Percentiles rank a stretch among this genome's conserved stretches.
These are phyloP conservation scores for Phytophthora kernoviae DNA, from an alignment of 352 stramenopile genomes.

Conservation along the genomic window DNA sequence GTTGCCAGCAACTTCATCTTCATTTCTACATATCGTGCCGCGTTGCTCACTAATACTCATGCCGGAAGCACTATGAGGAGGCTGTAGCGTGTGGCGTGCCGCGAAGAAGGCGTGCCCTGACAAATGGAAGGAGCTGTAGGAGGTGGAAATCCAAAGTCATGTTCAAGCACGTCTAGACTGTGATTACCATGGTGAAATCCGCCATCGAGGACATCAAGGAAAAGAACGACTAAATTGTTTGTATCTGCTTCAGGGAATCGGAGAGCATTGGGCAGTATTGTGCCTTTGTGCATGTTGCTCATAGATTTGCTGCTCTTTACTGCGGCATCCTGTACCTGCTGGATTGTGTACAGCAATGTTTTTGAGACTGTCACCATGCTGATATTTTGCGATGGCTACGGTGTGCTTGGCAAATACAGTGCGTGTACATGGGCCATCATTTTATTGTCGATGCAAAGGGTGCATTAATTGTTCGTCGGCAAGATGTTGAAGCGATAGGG, in stretches of 20 bases:
- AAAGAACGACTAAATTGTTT: constrained; percentile 64
- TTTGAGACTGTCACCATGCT: neutral
- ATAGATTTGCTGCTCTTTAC: constrained; percentile 23
- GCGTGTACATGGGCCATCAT: too few relatives aligned
- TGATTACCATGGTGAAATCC: constrained; percentile 71
- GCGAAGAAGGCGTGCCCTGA: constrained; percentile 25
- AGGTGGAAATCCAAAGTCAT: constrained; percentile 46
- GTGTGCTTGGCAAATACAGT: too few relatives aligned
- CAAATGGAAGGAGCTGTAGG: constrained; percentile 10
- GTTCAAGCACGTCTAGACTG: constrained; percentile 81
- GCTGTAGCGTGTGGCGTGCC: constrained; percentile 22
- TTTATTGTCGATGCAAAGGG: too few relatives aligned
- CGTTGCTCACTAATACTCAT: constrained; percentile 21
- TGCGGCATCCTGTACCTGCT: too few relatives aligned
- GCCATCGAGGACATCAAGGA: constrained; percentile 55
- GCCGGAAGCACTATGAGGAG: constrained; percentile 11
- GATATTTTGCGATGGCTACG: neutral
- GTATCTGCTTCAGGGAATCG: constrained; percentile 1
- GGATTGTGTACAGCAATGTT: too few relatives aligned
- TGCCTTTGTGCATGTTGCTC: constrained; percentile 24
- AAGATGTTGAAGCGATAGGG: neutral
- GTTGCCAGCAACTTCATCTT: too few relatives aligned
- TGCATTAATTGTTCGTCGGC: too few relatives aligned
- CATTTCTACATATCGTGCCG: constrained; percentile 81
- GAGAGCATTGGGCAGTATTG: neutral